Percentiles rank a stretch among this genome's conserved stretches.
Evolutionary conservation across 768 basidiomycete genomes (phyloP).

Genomic region (Phlebiopsis flavidoalba): DNA sequence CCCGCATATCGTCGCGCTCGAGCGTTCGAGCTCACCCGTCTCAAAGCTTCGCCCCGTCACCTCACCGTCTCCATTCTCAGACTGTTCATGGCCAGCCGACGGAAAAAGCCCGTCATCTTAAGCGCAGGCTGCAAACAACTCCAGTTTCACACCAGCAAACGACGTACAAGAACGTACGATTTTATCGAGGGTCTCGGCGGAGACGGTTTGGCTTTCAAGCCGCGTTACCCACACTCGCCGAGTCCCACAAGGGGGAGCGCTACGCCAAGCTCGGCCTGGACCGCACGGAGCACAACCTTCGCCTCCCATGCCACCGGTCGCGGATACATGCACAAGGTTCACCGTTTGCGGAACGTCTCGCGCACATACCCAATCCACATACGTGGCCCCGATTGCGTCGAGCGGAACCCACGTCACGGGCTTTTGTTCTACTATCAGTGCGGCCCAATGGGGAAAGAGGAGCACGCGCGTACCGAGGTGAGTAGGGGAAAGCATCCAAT

Average conservation of each 20-base stretch:
- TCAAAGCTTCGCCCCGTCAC: not conserved
- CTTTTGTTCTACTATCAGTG: not conserved
- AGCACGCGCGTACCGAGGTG: conserved; percentile 5
- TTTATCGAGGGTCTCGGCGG: not conserved
- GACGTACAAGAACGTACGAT: not conserved
- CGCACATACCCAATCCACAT: conserved; percentile 1
- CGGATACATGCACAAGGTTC: conserved; percentile 17
- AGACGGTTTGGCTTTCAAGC: not conserved
- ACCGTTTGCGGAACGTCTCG: conserved; percentile 3
- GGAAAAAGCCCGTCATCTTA: conserved; percentile 7
- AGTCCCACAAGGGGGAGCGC: not conserved
- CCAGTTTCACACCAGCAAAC: not conserved
- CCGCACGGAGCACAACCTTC: conserved; percentile 11
- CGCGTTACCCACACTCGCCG: not conserved
- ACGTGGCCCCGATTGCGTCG: not conserved
- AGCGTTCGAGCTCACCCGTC: not conserved
- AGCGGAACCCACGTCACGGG: conserved; percentile 1
- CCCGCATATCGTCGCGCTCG: not conserved
- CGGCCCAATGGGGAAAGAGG: not conserved
- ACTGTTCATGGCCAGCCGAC: not conserved
- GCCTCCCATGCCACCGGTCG: conserved; percentile 16
- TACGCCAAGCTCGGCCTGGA: not conserved
- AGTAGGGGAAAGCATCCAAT: conserved; percentile 8
- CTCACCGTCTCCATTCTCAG: not conserved
- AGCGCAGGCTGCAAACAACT: conserved; percentile 6